Percentiles rank a stretch among this genome's conserved stretches.
Conservation (phyloP, 192 early-diverging fungal genomes). For the Linnemannia schmuckeri region DNA sequence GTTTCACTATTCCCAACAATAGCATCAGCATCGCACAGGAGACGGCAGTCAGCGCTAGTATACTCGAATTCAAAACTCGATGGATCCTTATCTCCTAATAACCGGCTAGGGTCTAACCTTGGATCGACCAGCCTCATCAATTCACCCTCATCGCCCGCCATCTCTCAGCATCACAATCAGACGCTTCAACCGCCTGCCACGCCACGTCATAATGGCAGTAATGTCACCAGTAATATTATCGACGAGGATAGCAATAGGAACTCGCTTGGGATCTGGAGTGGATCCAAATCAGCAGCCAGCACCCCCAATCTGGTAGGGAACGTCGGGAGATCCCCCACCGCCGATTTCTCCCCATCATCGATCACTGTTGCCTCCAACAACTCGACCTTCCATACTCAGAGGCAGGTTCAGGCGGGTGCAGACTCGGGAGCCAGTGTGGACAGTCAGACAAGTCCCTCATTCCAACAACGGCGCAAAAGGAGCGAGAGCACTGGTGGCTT, state of each 20-base stretch:
- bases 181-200: constrained; percentile 29
- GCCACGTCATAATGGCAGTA: not conserved
- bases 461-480: constrained; percentile 42
- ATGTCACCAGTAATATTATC: not conserved
- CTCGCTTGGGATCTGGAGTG: constrained; percentile 36
- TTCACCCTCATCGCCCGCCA: not conserved
- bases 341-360: constrained; percentile 12
- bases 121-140: not conserved
- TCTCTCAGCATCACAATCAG: constrained; percentile 6
- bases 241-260: constrained; percentile 6
- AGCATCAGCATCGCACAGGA: constrained; percentile 32
- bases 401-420: constrained; percentile 26
- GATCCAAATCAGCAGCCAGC: constrained; percentile 41
- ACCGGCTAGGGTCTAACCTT: not conserved
- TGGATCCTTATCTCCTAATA: not conserved
- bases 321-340: not conserved
- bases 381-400: not conserved
- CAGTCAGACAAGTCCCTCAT: constrained; percentile 26
- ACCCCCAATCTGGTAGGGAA: constrained; percentile 43
- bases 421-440: constrained; percentile 30
- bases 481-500: constrained; percentile 52
- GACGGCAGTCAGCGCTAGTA: constrained; percentile 40
- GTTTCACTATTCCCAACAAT: not conserved
- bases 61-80: constrained; percentile 34
- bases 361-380: not conserved